phyloP scores from a whole-genome alignment of 2,329 filamentous ascomycete species.

The Verticillium nonalfalfae region DNA sequence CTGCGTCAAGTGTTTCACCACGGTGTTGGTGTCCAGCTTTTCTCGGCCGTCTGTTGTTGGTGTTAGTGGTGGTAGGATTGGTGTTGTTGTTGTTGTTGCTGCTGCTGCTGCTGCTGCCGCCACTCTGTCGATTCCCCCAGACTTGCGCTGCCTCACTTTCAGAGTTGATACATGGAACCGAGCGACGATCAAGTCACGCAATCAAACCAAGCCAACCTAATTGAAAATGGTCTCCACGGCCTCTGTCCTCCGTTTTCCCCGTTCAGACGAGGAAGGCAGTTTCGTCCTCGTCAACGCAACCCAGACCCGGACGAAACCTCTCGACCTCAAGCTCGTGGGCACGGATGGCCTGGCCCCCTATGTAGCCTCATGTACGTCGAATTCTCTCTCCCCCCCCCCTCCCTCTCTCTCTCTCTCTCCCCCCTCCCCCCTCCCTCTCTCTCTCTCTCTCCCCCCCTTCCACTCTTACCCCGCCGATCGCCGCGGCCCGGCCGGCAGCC shows the following conservation, averaged over 20 bases:
- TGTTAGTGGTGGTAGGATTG: too few relatives aligned
- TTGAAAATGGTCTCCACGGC: not conserved
- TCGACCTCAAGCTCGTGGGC: slow-evolving; percentile 62
- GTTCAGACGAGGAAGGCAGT: slow-evolving; percentile 42
- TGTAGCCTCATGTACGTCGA: slow-evolving; percentile 46
- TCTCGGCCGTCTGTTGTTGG: not conserved
- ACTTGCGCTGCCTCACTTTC: not conserved
- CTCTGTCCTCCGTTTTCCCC: slow-evolving; percentile 50
- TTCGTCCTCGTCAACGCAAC: slow-evolving; percentile 57
- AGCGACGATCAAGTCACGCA: not conserved
- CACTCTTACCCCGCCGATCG: slow-evolving; percentile 8
- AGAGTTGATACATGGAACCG: not conserved
- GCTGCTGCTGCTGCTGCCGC: too few relatives aligned
- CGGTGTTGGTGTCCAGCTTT: not conserved
- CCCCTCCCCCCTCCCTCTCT: slow-evolving; percentile 4
- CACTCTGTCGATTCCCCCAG: not conserved
- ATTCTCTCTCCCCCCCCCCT: too few relatives aligned
- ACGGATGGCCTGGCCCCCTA: slow-evolving; percentile 62
- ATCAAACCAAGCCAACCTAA: not conserved
- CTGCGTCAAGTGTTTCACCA: not conserved
- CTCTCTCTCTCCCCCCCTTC: slow-evolving; percentile 1
- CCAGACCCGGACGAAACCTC: slow-evolving; percentile 38
- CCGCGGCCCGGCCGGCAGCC: slow-evolving; percentile 6
- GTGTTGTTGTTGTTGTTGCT: too few relatives aligned
- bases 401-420: too few relatives aligned